These are phyloP conservation scores for thale cress (Arabidopsis thaliana) DNA, from an alignment of 345 rosid genomes.

Conservation along the genomic window DNA sequence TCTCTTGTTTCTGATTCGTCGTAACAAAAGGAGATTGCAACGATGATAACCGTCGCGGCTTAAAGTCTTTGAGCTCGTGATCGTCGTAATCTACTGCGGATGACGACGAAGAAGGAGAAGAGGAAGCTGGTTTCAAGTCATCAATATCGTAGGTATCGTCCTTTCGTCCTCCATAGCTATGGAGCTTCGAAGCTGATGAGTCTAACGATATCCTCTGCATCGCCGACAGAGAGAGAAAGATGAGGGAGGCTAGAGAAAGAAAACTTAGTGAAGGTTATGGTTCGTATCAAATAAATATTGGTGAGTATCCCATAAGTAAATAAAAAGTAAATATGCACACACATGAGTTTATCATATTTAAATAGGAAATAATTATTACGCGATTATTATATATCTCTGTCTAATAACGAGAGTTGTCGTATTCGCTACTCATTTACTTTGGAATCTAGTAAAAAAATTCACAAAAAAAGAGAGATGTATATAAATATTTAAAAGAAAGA, in stretches of 20 bases:
- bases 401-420: constrained; percentile 37
- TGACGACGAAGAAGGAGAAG: constrained; percentile 38
- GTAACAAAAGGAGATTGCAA: constrained; percentile 44
- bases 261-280: constrained; percentile 16
- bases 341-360: constrained; percentile 11
- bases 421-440: constrained; percentile 27
- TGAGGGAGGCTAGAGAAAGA: constrained; percentile 31
- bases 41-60: constrained; percentile 68
- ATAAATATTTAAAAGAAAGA: background rate
- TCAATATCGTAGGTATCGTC: constrained; percentile 48
- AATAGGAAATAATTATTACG: constrained; percentile 6
- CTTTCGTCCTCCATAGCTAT: constrained; percentile 59
- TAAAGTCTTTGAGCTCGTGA: constrained; percentile 57
- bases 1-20: constrained; percentile 57
- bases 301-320: background rate
- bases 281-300: constrained; percentile 29
- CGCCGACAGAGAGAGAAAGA: constrained; percentile 35
- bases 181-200: constrained; percentile 75
- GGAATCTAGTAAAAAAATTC: background rate
- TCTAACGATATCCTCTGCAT: constrained; percentile 96
- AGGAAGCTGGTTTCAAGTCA: constrained; percentile 39
- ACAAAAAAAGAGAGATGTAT: background rate
- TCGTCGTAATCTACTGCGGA: constrained; percentile 48
- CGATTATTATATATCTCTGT: constrained; percentile 2
- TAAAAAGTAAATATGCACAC: constrained; percentile 10